A percentile compares a stretch with the other conserved stretches of the same genome.
These are phyloP conservation scores for Aspergillus uvarum DNA, from an alignment of 2,329 filamentous ascomycete species.

Conservation along the genomic window DNA sequence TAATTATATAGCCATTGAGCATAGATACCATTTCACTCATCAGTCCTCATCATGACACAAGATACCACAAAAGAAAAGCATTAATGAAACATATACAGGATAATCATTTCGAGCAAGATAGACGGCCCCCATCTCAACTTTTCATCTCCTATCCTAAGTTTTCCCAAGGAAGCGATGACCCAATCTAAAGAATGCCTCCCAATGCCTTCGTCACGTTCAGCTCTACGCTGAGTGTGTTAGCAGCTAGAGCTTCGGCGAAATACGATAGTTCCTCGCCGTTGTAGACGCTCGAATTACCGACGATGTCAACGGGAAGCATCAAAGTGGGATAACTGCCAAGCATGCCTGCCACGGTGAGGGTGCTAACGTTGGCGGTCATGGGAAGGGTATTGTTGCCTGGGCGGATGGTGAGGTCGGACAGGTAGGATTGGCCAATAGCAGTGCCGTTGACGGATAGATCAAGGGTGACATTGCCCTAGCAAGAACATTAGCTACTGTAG, in stretches of 20 bases:
- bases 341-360: conserved; percentile 35
- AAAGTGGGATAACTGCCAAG: conserved; percentile 46
- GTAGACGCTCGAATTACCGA: conserved; percentile 50
- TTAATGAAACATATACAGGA: background rate
- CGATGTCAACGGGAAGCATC: conserved; percentile 52
- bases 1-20: background rate
- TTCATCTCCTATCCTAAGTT: background rate
- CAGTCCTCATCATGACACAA: background rate
- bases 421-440: conserved; percentile 50
- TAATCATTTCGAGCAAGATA: background rate
- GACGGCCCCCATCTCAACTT: background rate
- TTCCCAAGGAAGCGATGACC: background rate
- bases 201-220: conserved; percentile 39
- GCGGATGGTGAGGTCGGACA: conserved; percentile 52
- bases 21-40: background rate
- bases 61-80: background rate
- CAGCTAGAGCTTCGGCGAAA: conserved; percentile 52
- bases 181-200: background rate
- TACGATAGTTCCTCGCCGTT: conserved; percentile 54
- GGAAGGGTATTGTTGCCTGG: conserved; percentile 56
- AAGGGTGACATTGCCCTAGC: conserved; percentile 56
- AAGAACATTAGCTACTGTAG: conserved; percentile 8
- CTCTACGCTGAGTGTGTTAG: conserved; percentile 47
- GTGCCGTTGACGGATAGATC: conserved; percentile 50
- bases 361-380: conserved; percentile 52